A percentile compares a stretch with the other conserved stretches of the same genome.
Evolutionary conservation across 306 rosid species (phyloP).

Genomic region (Herpetospermum pedunculosum): DNA sequence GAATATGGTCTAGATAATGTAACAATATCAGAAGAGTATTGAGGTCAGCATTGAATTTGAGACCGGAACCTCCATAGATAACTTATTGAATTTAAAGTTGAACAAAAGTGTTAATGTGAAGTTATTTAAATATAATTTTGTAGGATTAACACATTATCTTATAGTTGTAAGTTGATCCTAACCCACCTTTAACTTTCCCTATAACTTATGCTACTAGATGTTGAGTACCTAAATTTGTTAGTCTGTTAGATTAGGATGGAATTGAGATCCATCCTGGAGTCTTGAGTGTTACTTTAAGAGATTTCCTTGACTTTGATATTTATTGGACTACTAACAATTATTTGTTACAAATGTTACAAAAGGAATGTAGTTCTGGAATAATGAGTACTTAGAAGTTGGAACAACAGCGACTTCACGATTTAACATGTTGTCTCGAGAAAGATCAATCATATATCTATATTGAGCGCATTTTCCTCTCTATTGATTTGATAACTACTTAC

Average conservation of each 20-base stretch:
- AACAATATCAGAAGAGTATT: slow-evolving; percentile 75
- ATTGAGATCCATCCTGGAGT: not conserved
- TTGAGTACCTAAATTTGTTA: not conserved
- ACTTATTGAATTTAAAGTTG: slow-evolving; percentile 10
- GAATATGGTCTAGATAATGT: slow-evolving; percentile 56
- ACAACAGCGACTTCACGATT: not conserved
- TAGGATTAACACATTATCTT: not conserved
- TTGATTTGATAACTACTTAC: not conserved
- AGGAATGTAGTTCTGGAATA: not conserved
- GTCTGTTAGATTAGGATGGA: not conserved
- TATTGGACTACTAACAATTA: not conserved
- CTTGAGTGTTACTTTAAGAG: slow-evolving; percentile 1
- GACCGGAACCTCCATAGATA: not conserved
- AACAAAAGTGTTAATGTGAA: slow-evolving; percentile 4
- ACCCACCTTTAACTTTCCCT: not conserved
- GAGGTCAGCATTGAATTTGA: slow-evolving; percentile 3
- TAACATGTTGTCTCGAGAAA: not conserved
- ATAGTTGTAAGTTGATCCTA: not conserved
- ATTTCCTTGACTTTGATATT: not conserved
- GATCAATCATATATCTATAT: not conserved
- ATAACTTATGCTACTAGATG: not conserved
- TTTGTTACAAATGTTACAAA: not conserved
- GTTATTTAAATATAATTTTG: not conserved
- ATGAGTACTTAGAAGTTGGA: not conserved
- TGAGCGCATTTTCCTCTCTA: not conserved